phyloP scores from a whole-genome alignment of 495 filamentous ascomycete genomes.

The Penicillium daleae region DNA sequence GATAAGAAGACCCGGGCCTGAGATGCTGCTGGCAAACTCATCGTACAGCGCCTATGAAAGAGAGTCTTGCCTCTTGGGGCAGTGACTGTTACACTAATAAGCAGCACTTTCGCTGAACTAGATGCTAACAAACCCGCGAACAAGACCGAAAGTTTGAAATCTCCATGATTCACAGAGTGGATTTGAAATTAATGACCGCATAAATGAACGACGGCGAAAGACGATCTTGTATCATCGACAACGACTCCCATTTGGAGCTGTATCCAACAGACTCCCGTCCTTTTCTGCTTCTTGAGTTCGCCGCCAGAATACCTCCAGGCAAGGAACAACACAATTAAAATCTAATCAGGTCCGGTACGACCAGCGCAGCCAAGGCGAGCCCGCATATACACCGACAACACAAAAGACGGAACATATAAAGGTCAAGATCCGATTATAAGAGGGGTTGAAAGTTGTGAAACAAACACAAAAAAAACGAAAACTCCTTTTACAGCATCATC shows the following conservation, averaged over 20 bases:
- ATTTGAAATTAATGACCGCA: not conserved
- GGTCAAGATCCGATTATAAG: not conserved
- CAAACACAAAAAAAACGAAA: not conserved
- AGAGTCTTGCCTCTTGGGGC: not conserved
- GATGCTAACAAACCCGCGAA: not conserved
- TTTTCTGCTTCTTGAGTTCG: not conserved
- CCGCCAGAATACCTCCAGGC: not conserved
- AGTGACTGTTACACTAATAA: not conserved
- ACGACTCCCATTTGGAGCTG: not conserved
- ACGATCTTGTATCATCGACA: not conserved
- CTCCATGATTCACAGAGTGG: not conserved
- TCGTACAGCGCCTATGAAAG: not conserved
- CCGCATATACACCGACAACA: not conserved
- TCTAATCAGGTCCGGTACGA: not conserved
- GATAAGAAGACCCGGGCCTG: not conserved
- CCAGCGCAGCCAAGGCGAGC: not conserved
- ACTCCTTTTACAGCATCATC: slow-evolving; percentile 2
- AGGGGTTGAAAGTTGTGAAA: not conserved
- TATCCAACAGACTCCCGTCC: not conserved
- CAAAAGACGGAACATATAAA: not conserved
- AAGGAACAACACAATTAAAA: not conserved
- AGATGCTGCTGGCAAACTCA: not conserved
- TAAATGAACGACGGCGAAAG: not conserved
- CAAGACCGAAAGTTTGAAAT: not conserved
- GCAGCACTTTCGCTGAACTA: not conserved